Conservation (phyloP, 2,329 filamentous ascomycete species). For the Penicillium occitanis region DNA sequence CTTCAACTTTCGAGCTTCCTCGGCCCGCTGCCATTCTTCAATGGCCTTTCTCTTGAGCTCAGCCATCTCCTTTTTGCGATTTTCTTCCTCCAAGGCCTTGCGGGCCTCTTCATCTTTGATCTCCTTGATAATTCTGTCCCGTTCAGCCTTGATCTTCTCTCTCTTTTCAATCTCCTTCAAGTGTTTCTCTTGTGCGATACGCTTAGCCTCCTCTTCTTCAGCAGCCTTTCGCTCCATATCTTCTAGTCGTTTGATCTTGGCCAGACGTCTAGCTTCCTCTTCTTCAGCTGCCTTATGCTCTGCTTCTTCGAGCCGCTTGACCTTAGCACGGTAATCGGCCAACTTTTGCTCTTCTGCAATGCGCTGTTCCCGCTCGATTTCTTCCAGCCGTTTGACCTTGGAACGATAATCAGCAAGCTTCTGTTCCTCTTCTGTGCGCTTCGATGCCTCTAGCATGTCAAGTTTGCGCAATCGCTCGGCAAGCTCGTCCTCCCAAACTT, state of each 20-base stretch:
- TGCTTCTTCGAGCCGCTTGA: constrained; percentile 38
- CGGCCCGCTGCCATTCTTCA: constrained; percentile 53
- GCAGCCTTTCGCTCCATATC: constrained; percentile 28
- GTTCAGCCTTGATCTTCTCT: constrained; percentile 47
- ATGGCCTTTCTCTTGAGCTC: constrained; percentile 54
- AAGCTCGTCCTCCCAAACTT: constrained; percentile 44
- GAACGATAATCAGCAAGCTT: constrained; percentile 19
- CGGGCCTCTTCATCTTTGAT: constrained; percentile 46
- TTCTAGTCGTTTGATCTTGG: constrained; percentile 26
- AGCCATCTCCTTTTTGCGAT: constrained; percentile 34
- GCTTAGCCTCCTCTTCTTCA: constrained; percentile 34
- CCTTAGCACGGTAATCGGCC: constrained; percentile 24
- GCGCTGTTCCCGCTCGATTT: constrained; percentile 27
- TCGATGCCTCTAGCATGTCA: constrained; percentile 42
- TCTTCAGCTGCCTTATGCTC: constrained; percentile 38
- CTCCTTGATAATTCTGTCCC: constrained; percentile 42
- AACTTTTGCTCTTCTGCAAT: constrained; percentile 26
- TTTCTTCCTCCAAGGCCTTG: constrained; percentile 37
- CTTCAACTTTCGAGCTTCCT: constrained; percentile 50
- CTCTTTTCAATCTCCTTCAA: constrained; percentile 35
- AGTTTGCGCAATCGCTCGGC: constrained; percentile 40
- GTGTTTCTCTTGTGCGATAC: constrained; percentile 30
- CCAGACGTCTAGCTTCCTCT: constrained; percentile 17
- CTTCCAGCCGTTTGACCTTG: constrained; percentile 26
- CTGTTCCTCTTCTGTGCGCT: constrained; percentile 37